phyloP scores from a whole-genome alignment of 768 basidiomycete species.

The Amyloporia xantha region DNA sequence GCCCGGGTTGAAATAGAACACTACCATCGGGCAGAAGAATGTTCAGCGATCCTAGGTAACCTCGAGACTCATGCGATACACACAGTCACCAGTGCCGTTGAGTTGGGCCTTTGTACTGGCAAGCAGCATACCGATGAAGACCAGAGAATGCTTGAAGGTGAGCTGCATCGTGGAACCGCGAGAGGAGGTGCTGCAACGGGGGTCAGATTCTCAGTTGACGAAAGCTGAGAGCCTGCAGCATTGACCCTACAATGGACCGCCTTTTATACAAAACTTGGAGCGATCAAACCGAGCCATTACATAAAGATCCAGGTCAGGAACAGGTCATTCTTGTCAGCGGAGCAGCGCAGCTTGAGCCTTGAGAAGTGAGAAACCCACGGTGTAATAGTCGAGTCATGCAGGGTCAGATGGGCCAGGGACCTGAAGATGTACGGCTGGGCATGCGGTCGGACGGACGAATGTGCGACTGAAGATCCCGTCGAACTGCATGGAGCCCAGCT shows the following conservation, averaged over 20 bases:
- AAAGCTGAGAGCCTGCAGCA: not conserved
- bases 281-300: too few species aligned
- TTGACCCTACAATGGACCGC: not conserved
- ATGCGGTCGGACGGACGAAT: too few species aligned
- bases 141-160: not conserved
- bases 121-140: not conserved
- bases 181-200: not conserved
- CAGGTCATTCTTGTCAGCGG: too few species aligned
- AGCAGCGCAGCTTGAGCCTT: too few species aligned
- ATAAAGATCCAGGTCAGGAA: too few species aligned
- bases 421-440: too few species aligned
- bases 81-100: conserved; percentile 5
- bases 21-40: conserved; percentile 18
- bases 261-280: not conserved
- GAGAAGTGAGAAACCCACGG: too few species aligned
- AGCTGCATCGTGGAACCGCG: not conserved
- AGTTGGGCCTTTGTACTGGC: not conserved
- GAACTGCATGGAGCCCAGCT: too few species aligned
- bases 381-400: too few species aligned
- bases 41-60: too few species aligned
- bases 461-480: too few species aligned
- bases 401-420: too few species aligned
- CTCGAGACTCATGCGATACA: not conserved
- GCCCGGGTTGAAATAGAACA: conserved; percentile 30
- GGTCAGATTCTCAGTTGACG: not conserved